phyloP scores from a whole-genome alignment of 2,329 filamentous ascomycete species.

The Exophiala aquamarina region DNA sequence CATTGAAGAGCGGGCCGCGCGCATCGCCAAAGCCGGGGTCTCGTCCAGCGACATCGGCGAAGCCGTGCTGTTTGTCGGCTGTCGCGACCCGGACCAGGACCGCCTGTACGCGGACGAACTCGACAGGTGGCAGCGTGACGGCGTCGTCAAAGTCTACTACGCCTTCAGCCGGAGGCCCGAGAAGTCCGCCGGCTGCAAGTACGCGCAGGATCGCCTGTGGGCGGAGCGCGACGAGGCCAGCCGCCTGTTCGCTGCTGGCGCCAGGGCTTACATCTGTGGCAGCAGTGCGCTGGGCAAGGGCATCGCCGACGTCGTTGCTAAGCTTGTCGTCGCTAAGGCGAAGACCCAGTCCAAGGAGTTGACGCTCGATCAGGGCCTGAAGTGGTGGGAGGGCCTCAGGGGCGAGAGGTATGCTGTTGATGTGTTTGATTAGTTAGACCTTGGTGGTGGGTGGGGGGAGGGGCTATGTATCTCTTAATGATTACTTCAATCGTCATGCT shows the following conservation, averaged over 20 bases:
- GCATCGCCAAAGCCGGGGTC: conserved; percentile 8
- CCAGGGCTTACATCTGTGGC: conserved; percentile 67
- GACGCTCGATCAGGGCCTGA: conserved; percentile 39
- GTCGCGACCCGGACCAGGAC: conserved; percentile 36
- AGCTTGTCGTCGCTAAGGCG: conserved; percentile 31
- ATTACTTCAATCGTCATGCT: too few relatives aligned
- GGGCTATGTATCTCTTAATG: too few relatives aligned
- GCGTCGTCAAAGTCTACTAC: conserved; percentile 61
- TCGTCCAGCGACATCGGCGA: conserved; percentile 29
- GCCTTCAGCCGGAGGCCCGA: conserved; percentile 56
- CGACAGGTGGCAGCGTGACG: conserved; percentile 58
- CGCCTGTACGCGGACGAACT: conserved; percentile 38
- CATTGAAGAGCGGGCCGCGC: conserved; percentile 58
- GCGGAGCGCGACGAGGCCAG: conserved; percentile 47
- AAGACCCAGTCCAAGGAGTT: conserved; percentile 37
- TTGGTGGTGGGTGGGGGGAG: too few relatives aligned
- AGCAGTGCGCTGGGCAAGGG: conserved; percentile 53
- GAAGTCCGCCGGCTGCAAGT: conserved; percentile 48
- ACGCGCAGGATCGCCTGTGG: conserved; percentile 55
- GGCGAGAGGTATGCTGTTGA: conserved; percentile 27
- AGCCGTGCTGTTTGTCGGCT: conserved; percentile 38
- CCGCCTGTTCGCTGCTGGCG: conserved; percentile 48
- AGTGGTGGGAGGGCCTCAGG: conserved; percentile 25
- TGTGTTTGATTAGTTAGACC: conserved; percentile 22
- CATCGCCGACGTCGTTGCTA: conserved; percentile 43